These are phyloP conservation scores for Cynara cardunculus DNA, from an alignment of 129 eudicot genomes.

Conservation along the genomic window DNA sequence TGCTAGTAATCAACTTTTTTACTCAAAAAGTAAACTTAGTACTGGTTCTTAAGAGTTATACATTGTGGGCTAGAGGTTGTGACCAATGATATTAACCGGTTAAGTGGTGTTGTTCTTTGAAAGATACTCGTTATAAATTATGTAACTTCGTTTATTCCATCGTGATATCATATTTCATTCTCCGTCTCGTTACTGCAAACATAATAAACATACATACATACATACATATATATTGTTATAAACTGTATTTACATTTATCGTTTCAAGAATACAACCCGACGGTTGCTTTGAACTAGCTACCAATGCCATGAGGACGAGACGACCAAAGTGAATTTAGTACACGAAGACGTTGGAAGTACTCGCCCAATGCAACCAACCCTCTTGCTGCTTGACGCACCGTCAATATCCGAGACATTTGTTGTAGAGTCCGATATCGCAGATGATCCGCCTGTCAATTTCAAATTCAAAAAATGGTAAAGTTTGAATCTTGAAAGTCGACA, in stretches of 20 bases:
- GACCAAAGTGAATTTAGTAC: constrained; percentile 75
- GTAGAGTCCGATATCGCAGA: constrained; percentile 72
- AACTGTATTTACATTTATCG: not conserved
- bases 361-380: constrained; percentile 79
- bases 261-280: not conserved
- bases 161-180: not conserved
- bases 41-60: no score
- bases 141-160: not conserved
- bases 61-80: no score
- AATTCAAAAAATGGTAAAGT: not conserved
- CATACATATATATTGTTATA: not conserved
- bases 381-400: constrained; percentile 73
- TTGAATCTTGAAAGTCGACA: not conserved
- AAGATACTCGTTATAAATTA: no score
- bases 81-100: no score
- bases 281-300: constrained; percentile 15
- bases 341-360: constrained; percentile 80
- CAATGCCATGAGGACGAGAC: constrained; percentile 40
- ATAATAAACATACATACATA: not conserved
- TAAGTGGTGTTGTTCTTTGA: not conserved
- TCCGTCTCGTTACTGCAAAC: not conserved
- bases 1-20: no score
- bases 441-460: constrained; percentile 64
- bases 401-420: constrained; percentile 57
- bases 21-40: no score